These are phyloP conservation scores for Lipomyces mesembrius DNA, from an alignment of 805 yeast species.

Conservation along the genomic window DNA sequence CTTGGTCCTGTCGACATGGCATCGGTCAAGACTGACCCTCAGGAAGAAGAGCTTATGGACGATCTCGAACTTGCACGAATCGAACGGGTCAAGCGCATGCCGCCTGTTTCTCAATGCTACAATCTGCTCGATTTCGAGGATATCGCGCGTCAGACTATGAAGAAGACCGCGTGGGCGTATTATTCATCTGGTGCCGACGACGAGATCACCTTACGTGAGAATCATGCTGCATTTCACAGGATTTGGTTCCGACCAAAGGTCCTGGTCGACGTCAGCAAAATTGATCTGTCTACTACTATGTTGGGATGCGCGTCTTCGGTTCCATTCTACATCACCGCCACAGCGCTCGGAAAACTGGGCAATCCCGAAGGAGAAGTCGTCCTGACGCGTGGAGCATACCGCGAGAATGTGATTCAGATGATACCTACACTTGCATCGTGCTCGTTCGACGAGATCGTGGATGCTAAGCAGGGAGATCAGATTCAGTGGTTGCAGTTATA, in stretches of 20 bases:
- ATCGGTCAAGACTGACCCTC: conserved; percentile 41
- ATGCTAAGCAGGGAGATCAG: conserved; percentile 67
- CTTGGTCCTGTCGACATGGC: conserved; percentile 54
- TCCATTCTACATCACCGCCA: conserved; percentile 89
- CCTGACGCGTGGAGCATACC: conserved; percentile 80
- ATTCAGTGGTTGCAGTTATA: conserved; percentile 89
- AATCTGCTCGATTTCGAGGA: conserved; percentile 86
- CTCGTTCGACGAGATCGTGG: conserved; percentile 82
- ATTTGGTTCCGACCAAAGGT: conserved; percentile 85
- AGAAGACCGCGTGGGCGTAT: conserved; percentile 87
- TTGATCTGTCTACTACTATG: conserved; percentile 73
- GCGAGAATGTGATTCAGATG: conserved; percentile 80
- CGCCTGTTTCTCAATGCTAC: conserved; percentile 69
- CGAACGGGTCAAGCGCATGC: conserved; percentile 57
- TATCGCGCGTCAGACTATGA: conserved; percentile 78
- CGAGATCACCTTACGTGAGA: conserved; percentile 86
- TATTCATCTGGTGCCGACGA: conserved; percentile 93
- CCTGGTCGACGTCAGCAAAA: conserved; percentile 75
- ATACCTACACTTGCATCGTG: conserved; percentile 90
- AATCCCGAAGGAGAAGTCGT: conserved; percentile 92
- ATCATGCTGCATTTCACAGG: conserved; percentile 86
- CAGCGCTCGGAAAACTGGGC: conserved; percentile 90
- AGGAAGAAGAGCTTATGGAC: conserved; percentile 42
- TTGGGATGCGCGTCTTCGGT: conserved; percentile 70
- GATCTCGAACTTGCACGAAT: conserved; percentile 52